Evolutionary conservation across 1,284 basidiomycete genomes (phyloP).

Genomic region (Naganishia cerealis): DNA sequence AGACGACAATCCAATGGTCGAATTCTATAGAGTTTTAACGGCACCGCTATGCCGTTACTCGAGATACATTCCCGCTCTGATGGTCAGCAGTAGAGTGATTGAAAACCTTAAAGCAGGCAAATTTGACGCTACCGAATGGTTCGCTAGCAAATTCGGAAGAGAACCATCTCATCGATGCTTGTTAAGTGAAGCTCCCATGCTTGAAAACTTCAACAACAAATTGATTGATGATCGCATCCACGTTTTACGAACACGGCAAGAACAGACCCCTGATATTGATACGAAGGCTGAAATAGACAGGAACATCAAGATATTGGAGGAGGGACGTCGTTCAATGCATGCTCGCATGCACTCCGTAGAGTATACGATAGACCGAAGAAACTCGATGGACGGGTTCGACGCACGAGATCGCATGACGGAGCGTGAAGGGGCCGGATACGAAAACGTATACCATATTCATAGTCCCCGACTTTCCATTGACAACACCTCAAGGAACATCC

Average conservation of each 20-base stretch:
- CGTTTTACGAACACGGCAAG: constrained; percentile 35
- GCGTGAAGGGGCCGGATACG: constrained; percentile 77
- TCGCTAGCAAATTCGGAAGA: constrained; percentile 74
- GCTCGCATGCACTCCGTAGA: constrained; percentile 38
- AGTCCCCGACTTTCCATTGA: constrained; percentile 80
- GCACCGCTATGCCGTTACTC: constrained; percentile 85
- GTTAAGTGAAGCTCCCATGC: constrained; percentile 66
- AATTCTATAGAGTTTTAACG: constrained; percentile 69
- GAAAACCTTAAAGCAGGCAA: constrained; percentile 33
- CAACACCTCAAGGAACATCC: constrained; percentile 73
- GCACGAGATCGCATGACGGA: constrained; percentile 52
- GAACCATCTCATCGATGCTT: constrained; percentile 85
- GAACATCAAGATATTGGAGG: constrained; percentile 32
- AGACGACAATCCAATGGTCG: constrained; percentile 62
- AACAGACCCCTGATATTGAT: constrained; percentile 1
- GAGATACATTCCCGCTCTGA: constrained; percentile 58
- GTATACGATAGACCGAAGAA: constrained; percentile 16
- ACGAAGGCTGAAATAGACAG: constrained; percentile 5
- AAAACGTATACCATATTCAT: constrained; percentile 88
- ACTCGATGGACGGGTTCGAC: constrained; percentile 28
- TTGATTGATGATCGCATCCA: constrained; percentile 62
- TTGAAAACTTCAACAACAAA: constrained; percentile 68
- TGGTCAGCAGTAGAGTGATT: constrained; percentile 49
- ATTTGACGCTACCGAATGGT: constrained; percentile 50
- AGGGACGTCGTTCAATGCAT: constrained; percentile 40